Percentiles rank a stretch among this genome's conserved stretches.
Conservation (phyloP, 768 basidiomycete genomes). For the Arthromyces matolae region DNA sequence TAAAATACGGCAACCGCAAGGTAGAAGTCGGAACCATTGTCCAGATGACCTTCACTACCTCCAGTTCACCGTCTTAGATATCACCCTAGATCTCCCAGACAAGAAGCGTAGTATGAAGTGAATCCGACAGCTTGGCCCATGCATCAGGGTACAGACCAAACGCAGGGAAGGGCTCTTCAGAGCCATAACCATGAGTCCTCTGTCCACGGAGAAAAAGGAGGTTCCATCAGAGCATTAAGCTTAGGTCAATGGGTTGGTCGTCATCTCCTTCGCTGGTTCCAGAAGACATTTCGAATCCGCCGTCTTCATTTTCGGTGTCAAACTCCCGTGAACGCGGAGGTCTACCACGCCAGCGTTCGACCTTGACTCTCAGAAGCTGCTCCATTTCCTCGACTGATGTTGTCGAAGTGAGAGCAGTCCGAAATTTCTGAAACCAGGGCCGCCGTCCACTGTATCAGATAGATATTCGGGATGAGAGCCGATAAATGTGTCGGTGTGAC, state of each 20-base stretch:
- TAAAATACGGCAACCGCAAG: slow-evolving; percentile 8
- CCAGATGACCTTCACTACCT: slow-evolving; percentile 7
- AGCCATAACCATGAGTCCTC: background rate
- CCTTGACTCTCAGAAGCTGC: slow-evolving; percentile 37
- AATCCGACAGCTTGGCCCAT: slow-evolving; percentile 6
- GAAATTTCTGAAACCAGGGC: slow-evolving; percentile 57
- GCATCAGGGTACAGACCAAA: slow-evolving; percentile 1
- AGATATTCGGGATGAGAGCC: slow-evolving; percentile 9
- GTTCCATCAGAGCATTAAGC: slow-evolving; percentile 7
- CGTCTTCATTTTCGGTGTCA: slow-evolving; percentile 13
- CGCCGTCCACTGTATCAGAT: slow-evolving; percentile 37
- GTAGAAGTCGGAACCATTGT: slow-evolving; percentile 6
- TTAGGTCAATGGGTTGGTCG: slow-evolving; percentile 8
- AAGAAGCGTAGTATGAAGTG: background rate
- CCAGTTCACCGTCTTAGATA: slow-evolving; percentile 6
- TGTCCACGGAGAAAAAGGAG: background rate
- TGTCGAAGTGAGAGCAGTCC: slow-evolving; percentile 40
- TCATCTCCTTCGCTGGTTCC: slow-evolving; percentile 8
- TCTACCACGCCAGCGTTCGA: slow-evolving; percentile 48
- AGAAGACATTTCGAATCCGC: slow-evolving; percentile 10
- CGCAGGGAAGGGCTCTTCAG: background rate
- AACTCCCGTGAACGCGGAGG: slow-evolving; percentile 23
- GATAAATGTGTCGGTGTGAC: slow-evolving; percentile 8
- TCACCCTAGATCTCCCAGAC: slow-evolving; percentile 9
- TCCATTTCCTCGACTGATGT: slow-evolving; percentile 45